Evolutionary conservation across 163 green algal species (phyloP), one percentile per base, ranked within the genome.

Genomic region (Scenedesmus sp.): DNA sequence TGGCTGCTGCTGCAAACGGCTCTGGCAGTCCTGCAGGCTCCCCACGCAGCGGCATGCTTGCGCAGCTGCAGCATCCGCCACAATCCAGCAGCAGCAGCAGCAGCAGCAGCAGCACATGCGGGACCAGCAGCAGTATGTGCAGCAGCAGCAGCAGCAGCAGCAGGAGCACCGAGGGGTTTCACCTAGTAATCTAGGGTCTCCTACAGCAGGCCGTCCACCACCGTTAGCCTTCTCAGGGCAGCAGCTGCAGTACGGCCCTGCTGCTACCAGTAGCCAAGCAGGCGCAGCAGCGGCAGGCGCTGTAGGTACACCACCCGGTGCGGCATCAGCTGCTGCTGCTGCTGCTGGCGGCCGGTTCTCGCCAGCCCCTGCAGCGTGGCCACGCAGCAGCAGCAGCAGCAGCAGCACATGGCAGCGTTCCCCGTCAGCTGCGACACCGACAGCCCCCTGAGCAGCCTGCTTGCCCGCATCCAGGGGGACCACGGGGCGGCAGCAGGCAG

Each of bases 391-490:
- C 88, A 59, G 87, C 79, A 72, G 73, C 10, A 6, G 22, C 53
- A 6, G 85, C 44, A 59, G 68, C 42, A 44, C 18, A 20, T 40
- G 37, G 76, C 76, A 35, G 59, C 16, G 0, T 81, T 81, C 18
- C 78, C 44, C 7, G 42, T 91, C 15, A 42, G 26, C 16, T 42
- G 12, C 37, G 73, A 83, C 46, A 46, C 56, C n/a, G 90, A 91
- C 3, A 65, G 86, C 30, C 81, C 91, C 3, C 73, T 93, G 9
- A 87, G 87, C 33, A 81, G 82, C 33, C 51, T 93, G 9, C 72
- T 93, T 0, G 61, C 68, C 2, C 91, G 91, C 33, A 82, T 93
- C 20, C 91, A 93, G 46, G 88, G 59, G 24, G 91, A 85, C 26
- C 72, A 81, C 42, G 76, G 59, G 12, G 35, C 44, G 18, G n/a